Evolutionary conservation across 1,139 yeast species (phyloP).

Genomic region (Debaryomyces psychrophilus): DNA sequence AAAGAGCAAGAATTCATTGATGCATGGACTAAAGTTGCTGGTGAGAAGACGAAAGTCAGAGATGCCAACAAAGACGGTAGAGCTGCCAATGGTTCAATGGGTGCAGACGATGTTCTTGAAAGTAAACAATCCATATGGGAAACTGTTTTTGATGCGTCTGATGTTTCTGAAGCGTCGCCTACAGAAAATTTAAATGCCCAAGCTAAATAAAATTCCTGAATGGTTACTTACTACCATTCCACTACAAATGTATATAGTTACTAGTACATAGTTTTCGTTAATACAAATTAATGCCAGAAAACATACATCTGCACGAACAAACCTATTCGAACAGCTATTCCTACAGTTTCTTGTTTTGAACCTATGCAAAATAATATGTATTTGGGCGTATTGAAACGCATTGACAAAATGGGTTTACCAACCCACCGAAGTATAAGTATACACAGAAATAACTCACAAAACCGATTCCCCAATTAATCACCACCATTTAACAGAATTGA

Average conservation of each 20-base stretch:
- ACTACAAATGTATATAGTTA: constrained; percentile 5
- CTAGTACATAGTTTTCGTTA: constrained; percentile 3
- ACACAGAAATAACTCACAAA: constrained; percentile 1
- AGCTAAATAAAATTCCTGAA: neutral
- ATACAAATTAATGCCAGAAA: constrained; percentile 5
- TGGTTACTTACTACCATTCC: neutral
- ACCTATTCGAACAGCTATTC: neutral
- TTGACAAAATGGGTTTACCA: neutral
- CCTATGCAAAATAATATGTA: constrained; percentile 7
- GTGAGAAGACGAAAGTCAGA: constrained; percentile 53
- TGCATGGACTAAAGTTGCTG: constrained; percentile 76
- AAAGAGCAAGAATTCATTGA: constrained; percentile 73
- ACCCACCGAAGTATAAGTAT: constrained; percentile 2
- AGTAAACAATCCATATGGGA: constrained; percentile 34
- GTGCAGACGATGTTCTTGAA: constrained; percentile 27
- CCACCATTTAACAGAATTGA: neutral
- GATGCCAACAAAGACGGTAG: constrained; percentile 45
- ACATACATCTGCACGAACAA: neutral
- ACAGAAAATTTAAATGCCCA: neutral
- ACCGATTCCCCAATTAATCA: neutral
- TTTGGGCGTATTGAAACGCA: neutral
- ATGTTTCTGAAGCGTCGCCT: constrained; percentile 5
- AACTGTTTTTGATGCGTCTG: constrained; percentile 20
- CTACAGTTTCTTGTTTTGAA: constrained; percentile 1
- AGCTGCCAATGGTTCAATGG: constrained; percentile 28